These are phyloP conservation scores for Fusarium anguioides DNA, from an alignment of 2,329 filamentous ascomycete genomes.

Conservation along the genomic window DNA sequence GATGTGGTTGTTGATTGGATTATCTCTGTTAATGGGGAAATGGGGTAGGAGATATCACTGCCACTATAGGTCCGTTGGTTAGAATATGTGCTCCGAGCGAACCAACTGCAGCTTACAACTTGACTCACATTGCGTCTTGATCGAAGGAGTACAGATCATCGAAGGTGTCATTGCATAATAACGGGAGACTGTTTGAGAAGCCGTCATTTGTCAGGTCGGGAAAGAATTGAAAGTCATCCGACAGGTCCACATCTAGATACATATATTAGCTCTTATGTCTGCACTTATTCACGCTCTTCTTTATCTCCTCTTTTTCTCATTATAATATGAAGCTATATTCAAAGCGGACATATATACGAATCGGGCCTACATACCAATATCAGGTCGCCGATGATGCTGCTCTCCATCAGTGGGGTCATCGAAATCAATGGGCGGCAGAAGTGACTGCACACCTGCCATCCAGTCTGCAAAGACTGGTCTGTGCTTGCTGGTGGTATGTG, in stretches of 20 bases:
- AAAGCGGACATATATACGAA: background rate
- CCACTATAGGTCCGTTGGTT: background rate
- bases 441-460: conserved; percentile 7
- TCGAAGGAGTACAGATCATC: background rate
- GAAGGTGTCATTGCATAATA: background rate
- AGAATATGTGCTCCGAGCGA: background rate
- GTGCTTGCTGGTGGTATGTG: background rate
- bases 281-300: no score
- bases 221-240: background rate
- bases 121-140: background rate
- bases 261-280: no score
- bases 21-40: background rate
- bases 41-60: background rate
- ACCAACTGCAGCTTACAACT: background rate
- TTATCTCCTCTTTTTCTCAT: no score
- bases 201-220: background rate
- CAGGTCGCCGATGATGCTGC: background rate
- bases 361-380: background rate
- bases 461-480: background rate
- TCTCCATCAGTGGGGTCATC: background rate
- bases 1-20: background rate
- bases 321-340: background rate
- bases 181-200: background rate
- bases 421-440: background rate
- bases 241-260: no score